phyloP scores from a whole-genome alignment of 2,329 filamentous ascomycete genomes.

The Trichocomaceae sp. region DNA sequence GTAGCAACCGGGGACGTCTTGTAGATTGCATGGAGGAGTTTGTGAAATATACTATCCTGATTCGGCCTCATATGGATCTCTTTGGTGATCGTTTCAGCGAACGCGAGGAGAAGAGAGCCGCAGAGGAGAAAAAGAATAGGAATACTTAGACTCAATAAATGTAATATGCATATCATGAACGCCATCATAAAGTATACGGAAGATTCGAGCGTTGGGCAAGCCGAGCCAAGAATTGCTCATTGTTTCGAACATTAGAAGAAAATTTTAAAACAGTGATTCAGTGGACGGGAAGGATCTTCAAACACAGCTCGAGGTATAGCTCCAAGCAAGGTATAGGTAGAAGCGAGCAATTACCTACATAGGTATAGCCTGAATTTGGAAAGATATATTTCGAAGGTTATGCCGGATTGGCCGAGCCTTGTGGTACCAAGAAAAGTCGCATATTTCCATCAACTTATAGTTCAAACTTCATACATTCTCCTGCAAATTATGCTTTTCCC shows the following conservation, averaged over 20 bases:
- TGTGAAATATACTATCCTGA: slow-evolving; percentile 61
- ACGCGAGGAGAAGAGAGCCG: slow-evolving; percentile 31
- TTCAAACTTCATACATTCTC: not conserved
- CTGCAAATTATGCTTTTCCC: not conserved
- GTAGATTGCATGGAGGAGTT: slow-evolving; percentile 66
- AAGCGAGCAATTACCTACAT: not conserved
- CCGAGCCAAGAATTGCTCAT: no score
- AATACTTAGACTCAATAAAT: slow-evolving; percentile 29
- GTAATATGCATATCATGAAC: not conserved
- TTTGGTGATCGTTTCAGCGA: slow-evolving; percentile 61
- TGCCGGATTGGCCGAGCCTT: not conserved
- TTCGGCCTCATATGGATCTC: slow-evolving; percentile 55
- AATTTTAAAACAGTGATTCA: no score
- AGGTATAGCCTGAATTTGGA: no score
- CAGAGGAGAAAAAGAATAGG: slow-evolving; percentile 15
- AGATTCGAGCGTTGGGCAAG: not conserved
- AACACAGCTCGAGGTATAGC: not conserved
- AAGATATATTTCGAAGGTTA: no score
- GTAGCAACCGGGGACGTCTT: slow-evolving; percentile 53
- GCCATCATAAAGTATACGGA: not conserved
- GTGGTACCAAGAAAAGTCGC: not conserved
- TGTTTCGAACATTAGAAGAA: no score
- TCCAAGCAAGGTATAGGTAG: not conserved
- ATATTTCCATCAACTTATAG: not conserved
- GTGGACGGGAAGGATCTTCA: not conserved